Conservation (phyloP, 495 filamentous ascomycete species). For the Penicillium roqueforti region DNA sequence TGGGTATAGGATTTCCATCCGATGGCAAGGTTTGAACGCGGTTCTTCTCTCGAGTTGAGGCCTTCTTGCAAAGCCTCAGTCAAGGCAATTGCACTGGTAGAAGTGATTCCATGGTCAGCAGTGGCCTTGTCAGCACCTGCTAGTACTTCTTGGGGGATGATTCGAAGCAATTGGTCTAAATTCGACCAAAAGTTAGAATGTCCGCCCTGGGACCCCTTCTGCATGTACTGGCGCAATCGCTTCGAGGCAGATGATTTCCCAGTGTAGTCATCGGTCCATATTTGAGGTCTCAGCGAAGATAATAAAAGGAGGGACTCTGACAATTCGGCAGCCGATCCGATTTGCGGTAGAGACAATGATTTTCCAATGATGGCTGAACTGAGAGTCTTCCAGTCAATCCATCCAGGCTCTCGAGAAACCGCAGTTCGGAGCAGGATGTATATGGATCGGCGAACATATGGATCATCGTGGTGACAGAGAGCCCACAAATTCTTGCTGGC, state of each 20-base stretch:
- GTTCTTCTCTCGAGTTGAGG: constrained; percentile 68
- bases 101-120: constrained; percentile 17
- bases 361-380: constrained; percentile 65
- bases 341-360: constrained; percentile 62
- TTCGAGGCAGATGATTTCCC: constrained; percentile 62
- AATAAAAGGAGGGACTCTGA: constrained; percentile 58
- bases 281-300: constrained; percentile 57
- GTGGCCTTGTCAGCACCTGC: constrained; percentile 47
- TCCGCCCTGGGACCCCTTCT: constrained; percentile 75
- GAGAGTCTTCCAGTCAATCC: constrained; percentile 58
- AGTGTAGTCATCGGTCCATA: constrained; percentile 69
- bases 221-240: constrained; percentile 67
- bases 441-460: constrained; percentile 63
- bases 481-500: constrained; percentile 68
- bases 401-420: constrained; percentile 54
- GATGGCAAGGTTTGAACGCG: constrained; percentile 54
- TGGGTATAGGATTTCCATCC: constrained; percentile 75
- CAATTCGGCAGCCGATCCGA: constrained; percentile 67
- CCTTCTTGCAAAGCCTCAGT: constrained; percentile 63
- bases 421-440: constrained; percentile 62
- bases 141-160: constrained; percentile 53
- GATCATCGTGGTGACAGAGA: constrained; percentile 62
- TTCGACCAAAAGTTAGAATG: constrained; percentile 66
- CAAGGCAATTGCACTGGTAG: constrained; percentile 38
- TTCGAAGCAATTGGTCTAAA: constrained; percentile 54